These are phyloP conservation scores for Acer saccharum DNA, from an alignment of 345 rosid species.

Conservation along the genomic window DNA sequence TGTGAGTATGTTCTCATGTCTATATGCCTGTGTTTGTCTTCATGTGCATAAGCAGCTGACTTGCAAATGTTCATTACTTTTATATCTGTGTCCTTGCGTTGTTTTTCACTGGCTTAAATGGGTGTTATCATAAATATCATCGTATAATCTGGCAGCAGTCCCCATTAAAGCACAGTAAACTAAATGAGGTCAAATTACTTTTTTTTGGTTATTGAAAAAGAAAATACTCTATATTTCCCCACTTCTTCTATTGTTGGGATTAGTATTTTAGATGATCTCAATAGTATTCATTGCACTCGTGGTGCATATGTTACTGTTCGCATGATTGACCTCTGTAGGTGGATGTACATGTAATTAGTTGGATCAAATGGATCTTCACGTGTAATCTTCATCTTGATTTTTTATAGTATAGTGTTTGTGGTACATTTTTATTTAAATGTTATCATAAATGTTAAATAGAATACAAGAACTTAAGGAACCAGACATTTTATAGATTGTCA, in stretches of 20 bases:
- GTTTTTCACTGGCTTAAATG: not conserved
- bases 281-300: not conserved
- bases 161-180: not conserved
- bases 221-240: not conserved
- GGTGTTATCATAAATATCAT: not conserved
- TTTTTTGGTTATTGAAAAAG: not conserved
- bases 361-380: not conserved
- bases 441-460: not conserved
- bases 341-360: too few relatives aligned
- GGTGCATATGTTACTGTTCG: not conserved
- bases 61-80: not conserved
- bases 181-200: not conserved
- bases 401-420: not conserved
- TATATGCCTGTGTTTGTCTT: not conserved
- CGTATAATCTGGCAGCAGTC: not conserved
- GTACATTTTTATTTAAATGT: not conserved
- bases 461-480: not conserved
- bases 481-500: not conserved
- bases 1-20: not conserved
- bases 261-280: not conserved
- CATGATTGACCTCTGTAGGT: not conserved
- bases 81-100: not conserved
- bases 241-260: not conserved
- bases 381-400: not conserved
- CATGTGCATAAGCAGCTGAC: not conserved